Percentiles rank a stretch among this genome's conserved stretches.
Evolutionary conservation across 495 filamentous ascomycete genomes (phyloP).

Genomic region (Xylaria venustula): DNA sequence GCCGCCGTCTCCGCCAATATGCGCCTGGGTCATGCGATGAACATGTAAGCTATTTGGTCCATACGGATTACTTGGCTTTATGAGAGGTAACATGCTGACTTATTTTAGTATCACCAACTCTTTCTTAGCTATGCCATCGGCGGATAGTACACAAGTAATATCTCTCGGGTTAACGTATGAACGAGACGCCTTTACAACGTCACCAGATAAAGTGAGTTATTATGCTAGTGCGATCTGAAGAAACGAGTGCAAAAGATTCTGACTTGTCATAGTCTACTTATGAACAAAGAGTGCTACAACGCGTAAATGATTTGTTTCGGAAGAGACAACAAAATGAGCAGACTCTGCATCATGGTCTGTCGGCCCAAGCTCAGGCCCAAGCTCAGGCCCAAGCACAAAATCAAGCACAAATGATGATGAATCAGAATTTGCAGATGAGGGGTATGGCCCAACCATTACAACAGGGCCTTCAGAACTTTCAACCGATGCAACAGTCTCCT

Average conservation of each 20-base stretch:
- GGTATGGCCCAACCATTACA: slow-evolving; percentile 40
- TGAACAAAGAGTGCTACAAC: slow-evolving; percentile 30
- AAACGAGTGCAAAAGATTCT: slow-evolving; percentile 5
- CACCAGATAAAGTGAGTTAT: slow-evolving; percentile 42
- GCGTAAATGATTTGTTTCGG: slow-evolving; percentile 35
- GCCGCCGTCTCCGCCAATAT: slow-evolving; percentile 23
- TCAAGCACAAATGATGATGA: slow-evolving; percentile 47
- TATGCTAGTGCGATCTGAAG: background rate
- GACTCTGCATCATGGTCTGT: slow-evolving; percentile 40
- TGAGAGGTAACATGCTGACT: slow-evolving; percentile 11
- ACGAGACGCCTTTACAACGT: slow-evolving; percentile 39
- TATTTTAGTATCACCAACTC: slow-evolving; percentile 39
- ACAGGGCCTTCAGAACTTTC: slow-evolving; percentile 46
- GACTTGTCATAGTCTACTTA: slow-evolving; percentile 34
- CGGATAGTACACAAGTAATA: slow-evolving; percentile 32
- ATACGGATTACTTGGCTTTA: background rate
- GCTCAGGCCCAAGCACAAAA: too few relatives aligned
- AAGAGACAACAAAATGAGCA: slow-evolving; percentile 42
- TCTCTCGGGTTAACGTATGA: slow-evolving; percentile 38
- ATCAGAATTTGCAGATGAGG: slow-evolving; percentile 43
- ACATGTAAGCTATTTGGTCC: slow-evolving; percentile 29
- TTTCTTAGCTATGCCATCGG: slow-evolving; percentile 35
- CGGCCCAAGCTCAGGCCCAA: slow-evolving; percentile 35
- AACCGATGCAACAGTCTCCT: slow-evolving; percentile 49
- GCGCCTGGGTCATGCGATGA: slow-evolving; percentile 34